Percentiles rank a stretch among this genome's conserved stretches.
Conservation (phyloP, 257 asterid species). For the Gentiana dahurica region DNA sequence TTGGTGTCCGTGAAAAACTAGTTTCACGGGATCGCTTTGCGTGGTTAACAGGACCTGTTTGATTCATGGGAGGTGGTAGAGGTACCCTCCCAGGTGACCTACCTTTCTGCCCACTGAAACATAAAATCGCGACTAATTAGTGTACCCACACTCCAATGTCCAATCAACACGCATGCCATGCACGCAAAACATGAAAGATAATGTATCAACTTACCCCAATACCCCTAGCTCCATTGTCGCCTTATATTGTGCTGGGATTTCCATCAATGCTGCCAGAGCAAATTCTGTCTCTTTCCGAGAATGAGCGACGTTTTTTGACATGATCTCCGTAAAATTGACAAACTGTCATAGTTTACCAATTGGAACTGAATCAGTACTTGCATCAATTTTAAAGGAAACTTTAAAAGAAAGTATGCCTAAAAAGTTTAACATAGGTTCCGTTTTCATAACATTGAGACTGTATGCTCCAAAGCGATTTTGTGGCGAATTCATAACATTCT, state of each 20-base stretch:
- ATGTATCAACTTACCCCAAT: constrained; percentile 50
- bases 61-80: constrained; percentile 75
- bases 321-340: constrained; percentile 88
- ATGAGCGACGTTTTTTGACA: constrained; percentile 63
- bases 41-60: constrained; percentile 22
- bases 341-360: constrained; percentile 32
- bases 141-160: too few species aligned
- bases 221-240: constrained; percentile 87
- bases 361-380: too few species aligned
- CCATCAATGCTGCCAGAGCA: constrained; percentile 94
- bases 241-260: constrained; percentile 84
- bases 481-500: too few species aligned
- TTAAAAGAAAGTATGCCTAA: too few species aligned
- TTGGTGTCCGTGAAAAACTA: constrained; percentile 23
- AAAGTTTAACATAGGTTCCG: too few species aligned
- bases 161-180: not conserved
- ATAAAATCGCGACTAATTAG: constrained; percentile 4
- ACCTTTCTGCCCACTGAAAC: constrained; percentile 43
- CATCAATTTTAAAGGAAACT: too few species aligned
- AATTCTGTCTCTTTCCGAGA: constrained; percentile 86
- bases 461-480: too few species aligned
- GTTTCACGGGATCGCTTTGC: constrained; percentile 37
- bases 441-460: too few species aligned
- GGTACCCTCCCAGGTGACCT: constrained; percentile 46
- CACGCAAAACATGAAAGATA: constrained; percentile 1